Evolutionary conservation across 148 eudicot genomes (phyloP), one percentile per base, ranked within the genome.

Genomic region (Suaeda aralocaspica): DNA sequence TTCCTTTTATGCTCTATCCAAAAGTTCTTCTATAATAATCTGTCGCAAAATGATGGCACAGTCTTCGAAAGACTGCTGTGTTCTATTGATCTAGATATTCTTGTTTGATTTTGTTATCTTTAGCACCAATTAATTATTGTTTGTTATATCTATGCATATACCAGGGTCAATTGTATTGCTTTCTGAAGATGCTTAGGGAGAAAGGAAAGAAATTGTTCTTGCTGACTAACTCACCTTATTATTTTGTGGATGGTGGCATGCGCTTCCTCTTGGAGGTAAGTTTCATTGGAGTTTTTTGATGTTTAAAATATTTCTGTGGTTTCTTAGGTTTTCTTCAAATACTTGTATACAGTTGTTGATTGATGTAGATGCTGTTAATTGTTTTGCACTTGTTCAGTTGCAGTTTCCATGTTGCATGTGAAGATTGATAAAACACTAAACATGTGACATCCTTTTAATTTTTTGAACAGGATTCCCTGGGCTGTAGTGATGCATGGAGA

Each of bases 221-320:
- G 87, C 76, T 95, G 74, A 95, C 99, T 55, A 95, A 95, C 82
- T 95, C 99, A 55, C 99, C 99, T 0, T 95, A 83, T 74, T 85
- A 88, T 81, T 95, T 95, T 79, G 97, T 95, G 70, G 99, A 95
- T 80, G 99, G 99, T 74, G 99, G 99, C 72, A 89, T 95, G 99
- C 87, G 82, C 69, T 95, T 84, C 81, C 82, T 95, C 76, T 81
- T 95, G 81, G 89, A 91, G 99, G 99, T 95, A 84, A 78, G 51
- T 30, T 25, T 74, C 25, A 56, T 46, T n/a, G 0, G 6, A 41
- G 30, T 34, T 36, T 36, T 36, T 36, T 36, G 41, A 36, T 36
- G 41, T 36, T 4, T 3, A 36, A 36, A 36, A 16, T 36, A 3
- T 57, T 28, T 57, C 29, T 57, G 14, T 15, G 1, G n/a, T 16